phyloP scores from a whole-genome alignment of 306 rosid genomes.

The Cucurbita ficifolia region DNA sequence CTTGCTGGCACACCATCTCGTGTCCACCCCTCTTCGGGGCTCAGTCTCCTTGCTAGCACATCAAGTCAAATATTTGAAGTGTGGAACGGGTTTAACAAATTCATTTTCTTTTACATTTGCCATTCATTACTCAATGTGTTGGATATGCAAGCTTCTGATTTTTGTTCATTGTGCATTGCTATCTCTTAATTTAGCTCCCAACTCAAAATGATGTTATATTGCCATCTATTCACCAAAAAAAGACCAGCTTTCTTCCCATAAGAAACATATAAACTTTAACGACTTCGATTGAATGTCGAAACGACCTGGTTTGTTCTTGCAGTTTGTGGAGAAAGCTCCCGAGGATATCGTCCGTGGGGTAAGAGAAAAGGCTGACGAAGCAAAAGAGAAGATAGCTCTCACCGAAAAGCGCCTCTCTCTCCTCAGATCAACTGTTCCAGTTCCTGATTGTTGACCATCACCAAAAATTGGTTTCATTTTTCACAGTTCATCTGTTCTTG shows the following conservation, averaged over 20 bases:
- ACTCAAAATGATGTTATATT: neutral
- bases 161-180: no score
- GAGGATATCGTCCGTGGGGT: slow-evolving; percentile 62
- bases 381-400: slow-evolving; percentile 71
- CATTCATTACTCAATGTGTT: neutral
- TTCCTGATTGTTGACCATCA: slow-evolving; percentile 17
- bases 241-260: neutral
- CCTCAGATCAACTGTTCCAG: slow-evolving; percentile 36
- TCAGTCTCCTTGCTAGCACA: no score
- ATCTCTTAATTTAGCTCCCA: neutral
- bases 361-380: slow-evolving; percentile 68
- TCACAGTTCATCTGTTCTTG: neutral
- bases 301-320: slow-evolving; percentile 6
- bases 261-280: neutral
- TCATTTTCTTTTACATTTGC: neutral
- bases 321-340: slow-evolving; percentile 91
- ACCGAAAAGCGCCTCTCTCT: slow-evolving; percentile 64
- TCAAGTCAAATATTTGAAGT: neutral
- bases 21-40: no score
- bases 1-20: no score
- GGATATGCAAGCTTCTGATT: no score
- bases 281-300: neutral
- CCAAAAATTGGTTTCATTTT: neutral
- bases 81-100: neutral
- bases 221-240: neutral